A percentile compares a stretch with the other conserved stretches of the same genome.
Conservation (phyloP, 1,284 basidiomycete genomes). For the Ceratobasidium theobromae region DNA sequence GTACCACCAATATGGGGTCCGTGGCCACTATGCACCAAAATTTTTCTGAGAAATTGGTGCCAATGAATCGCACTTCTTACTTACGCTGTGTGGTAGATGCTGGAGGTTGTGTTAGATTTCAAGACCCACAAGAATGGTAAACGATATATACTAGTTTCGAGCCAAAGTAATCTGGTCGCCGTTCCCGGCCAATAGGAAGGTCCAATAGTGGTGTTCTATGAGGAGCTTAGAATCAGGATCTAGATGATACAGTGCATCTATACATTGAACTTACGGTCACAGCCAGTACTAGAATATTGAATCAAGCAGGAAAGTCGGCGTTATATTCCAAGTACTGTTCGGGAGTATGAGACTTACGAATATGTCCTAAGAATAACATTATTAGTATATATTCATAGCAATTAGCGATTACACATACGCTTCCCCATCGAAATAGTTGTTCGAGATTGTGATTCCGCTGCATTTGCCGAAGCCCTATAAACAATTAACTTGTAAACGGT, state of each 20-base stretch:
- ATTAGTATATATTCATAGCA: neutral
- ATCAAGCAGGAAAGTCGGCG: neutral
- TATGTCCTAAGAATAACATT: neutral
- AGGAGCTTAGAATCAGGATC: neutral
- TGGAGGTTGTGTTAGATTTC: neutral
- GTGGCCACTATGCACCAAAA: constrained; percentile 2
- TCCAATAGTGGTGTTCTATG: constrained; percentile 19
- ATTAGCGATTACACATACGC: neutral
- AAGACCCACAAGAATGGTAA: neutral
- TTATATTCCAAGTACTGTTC: neutral
- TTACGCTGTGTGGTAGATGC: constrained; percentile 2
- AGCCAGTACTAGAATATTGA: neutral
- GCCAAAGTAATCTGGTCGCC: constrained; percentile 23
- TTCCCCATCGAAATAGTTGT: neutral
- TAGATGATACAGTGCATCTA: neutral
- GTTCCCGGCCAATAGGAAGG: constrained; percentile 10
- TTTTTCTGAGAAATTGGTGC: neutral
- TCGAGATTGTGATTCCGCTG: neutral
- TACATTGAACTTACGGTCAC: neutral
- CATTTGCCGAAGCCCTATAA: neutral
- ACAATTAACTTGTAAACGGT: neutral
- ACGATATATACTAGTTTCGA: constrained; percentile 17
- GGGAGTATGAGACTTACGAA: neutral
- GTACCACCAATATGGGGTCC: constrained; percentile 29
- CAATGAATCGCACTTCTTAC: neutral